Percentiles rank a stretch among this genome's conserved stretches.
Conservation (phyloP, 768 basidiomycete species). For the Pleurotus citrinopileatus region DNA sequence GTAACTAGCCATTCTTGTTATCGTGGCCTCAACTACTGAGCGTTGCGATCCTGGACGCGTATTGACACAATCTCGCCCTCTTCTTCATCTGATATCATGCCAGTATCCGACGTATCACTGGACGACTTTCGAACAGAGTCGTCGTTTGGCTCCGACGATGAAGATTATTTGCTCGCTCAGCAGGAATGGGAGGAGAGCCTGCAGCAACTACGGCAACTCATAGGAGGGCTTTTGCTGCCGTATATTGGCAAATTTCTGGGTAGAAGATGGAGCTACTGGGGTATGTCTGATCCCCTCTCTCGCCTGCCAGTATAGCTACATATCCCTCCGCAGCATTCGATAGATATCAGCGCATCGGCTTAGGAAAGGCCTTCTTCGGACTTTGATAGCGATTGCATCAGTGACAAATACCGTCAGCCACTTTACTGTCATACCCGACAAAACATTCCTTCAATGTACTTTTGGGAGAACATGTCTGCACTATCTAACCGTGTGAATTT, state of each 20-base stretch:
- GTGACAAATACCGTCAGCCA: no score
- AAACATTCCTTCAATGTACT: not conserved
- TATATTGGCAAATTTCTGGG: slow-evolving; percentile 89
- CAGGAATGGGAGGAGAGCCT: slow-evolving; percentile 94
- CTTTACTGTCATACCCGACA: not conserved
- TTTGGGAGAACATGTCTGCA: not conserved
- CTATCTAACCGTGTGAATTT: slow-evolving; percentile 5
- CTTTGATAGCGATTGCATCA: not conserved
- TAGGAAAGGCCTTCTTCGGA: slow-evolving; percentile 58
- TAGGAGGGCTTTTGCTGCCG: slow-evolving; percentile 79
- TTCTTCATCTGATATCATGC: slow-evolving; percentile 40
- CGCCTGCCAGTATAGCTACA: slow-evolving; percentile 5
- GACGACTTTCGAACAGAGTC: slow-evolving; percentile 55
- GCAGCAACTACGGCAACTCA: slow-evolving; percentile 77
- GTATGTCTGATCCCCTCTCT: slow-evolving; percentile 41
- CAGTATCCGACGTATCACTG: slow-evolving; percentile 56
- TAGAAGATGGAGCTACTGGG: slow-evolving; percentile 81
- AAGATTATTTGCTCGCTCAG: slow-evolving; percentile 75
- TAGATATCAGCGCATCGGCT: slow-evolving; percentile 66
- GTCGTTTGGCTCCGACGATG: slow-evolving; percentile 61
- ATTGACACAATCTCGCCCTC: slow-evolving; percentile 12
- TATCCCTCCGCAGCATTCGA: slow-evolving; percentile 51
- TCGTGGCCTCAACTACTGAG: no score
- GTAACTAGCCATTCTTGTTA: not conserved
- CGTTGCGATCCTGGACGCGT: not conserved